Conservation (phyloP, 2,329 filamentous ascomycete genomes). For the Pseudogymnoascus sp. region DNA sequence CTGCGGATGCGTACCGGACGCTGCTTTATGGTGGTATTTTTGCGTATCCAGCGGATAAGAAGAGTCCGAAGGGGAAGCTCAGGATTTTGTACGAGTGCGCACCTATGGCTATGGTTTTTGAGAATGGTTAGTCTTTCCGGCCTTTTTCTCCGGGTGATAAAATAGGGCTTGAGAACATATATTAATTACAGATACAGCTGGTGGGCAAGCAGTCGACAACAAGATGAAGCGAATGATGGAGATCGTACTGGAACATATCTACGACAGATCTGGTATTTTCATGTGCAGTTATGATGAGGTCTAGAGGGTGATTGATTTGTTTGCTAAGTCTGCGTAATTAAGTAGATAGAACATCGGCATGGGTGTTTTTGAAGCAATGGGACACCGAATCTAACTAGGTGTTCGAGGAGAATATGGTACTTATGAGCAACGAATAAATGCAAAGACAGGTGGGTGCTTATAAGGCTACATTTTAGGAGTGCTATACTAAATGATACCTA, state of each 20-base stretch:
- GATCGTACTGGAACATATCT: conserved; percentile 82
- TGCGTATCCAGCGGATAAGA: conserved; percentile 94
- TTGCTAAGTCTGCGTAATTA: too few relatives aligned
- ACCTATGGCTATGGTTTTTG: conserved; percentile 97
- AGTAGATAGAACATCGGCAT: too few relatives aligned
- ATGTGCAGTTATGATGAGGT: conserved; percentile 91
- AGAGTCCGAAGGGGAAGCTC: conserved; percentile 96
- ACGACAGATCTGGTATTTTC: conserved; percentile 93
- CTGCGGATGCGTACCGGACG: conserved; percentile 94
- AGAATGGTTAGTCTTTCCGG: conserved; percentile 66
- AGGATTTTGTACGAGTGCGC: conserved; percentile 97
- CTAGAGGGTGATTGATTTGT: conserved; percentile 64
- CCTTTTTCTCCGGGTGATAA: background rate
- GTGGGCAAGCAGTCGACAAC: conserved; percentile 84
- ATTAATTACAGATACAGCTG: conserved; percentile 49
- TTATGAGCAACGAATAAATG: too few relatives aligned
- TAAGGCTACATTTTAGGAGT: too few relatives aligned
- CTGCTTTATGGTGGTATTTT: conserved; percentile 94
- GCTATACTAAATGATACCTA: too few relatives aligned
- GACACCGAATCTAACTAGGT: too few relatives aligned
- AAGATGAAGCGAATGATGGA: conserved; percentile 86
- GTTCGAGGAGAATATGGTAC: too few relatives aligned
- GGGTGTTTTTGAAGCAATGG: too few relatives aligned
- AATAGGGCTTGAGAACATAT: background rate
- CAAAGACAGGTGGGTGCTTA: too few relatives aligned